Conservation (phyloP, 805 yeast species). For the Pichia nakasei region DNA sequence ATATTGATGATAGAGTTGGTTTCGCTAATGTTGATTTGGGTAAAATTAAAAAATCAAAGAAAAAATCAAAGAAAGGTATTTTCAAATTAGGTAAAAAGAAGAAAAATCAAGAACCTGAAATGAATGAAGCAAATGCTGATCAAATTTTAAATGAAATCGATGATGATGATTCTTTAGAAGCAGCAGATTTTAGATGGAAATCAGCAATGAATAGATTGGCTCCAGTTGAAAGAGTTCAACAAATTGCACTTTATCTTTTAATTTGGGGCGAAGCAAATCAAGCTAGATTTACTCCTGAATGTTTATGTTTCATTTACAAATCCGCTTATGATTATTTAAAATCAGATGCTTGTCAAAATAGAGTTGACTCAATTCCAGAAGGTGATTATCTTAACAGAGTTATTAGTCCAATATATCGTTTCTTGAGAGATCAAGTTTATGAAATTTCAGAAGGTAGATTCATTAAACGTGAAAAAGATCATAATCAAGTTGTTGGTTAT, state of each 20-base stretch:
- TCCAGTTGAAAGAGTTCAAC: slow-evolving; percentile 76
- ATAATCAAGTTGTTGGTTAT: slow-evolving; percentile 76
- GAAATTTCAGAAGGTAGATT: slow-evolving; percentile 76
- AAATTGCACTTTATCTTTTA: slow-evolving; percentile 63
- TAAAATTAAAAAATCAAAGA: slow-evolving; percentile 67
- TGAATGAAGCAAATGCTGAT: slow-evolving; percentile 59
- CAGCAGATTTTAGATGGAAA: slow-evolving; percentile 79
- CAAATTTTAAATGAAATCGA: slow-evolving; percentile 54
- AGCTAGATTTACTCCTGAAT: slow-evolving; percentile 88
- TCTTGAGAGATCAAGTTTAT: slow-evolving; percentile 71
- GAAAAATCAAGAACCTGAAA: slow-evolving; percentile 57
- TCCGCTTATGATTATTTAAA: slow-evolving; percentile 85
- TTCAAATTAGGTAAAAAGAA: slow-evolving; percentile 27
- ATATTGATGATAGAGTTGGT: slow-evolving; percentile 77
- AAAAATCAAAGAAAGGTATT: slow-evolving; percentile 56
- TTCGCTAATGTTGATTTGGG: slow-evolving; percentile 75
- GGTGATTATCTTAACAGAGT: slow-evolving; percentile 89
- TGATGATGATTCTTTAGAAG: slow-evolving; percentile 79
- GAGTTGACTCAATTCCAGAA: slow-evolving; percentile 74
- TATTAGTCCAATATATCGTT: slow-evolving; percentile 82
- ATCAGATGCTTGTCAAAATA: slow-evolving; percentile 86
- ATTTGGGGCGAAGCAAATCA: slow-evolving; percentile 91
- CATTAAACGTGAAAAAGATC: slow-evolving; percentile 80
- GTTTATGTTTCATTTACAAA: slow-evolving; percentile 89
- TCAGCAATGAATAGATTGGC: slow-evolving; percentile 63